Base-by-base conservation (phyloP, 495 filamentous ascomycete species). In the Penicillium angulare region DNA sequence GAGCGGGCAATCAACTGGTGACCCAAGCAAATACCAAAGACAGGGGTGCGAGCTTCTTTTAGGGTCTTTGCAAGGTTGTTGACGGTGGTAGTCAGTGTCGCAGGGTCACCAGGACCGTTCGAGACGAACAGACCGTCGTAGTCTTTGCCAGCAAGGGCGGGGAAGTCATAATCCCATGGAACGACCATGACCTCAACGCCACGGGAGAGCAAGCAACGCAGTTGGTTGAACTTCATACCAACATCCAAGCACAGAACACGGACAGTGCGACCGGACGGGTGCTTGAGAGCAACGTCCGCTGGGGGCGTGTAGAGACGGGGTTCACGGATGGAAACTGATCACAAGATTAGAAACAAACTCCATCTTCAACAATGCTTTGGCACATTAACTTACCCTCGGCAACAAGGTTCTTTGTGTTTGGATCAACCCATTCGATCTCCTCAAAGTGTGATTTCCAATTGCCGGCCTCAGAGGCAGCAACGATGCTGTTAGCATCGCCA, bases 121-220 rank as follows among this genome's bases (percentile, higher is more conserved):
- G 91, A 96, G 52, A 98, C 87, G 69, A 98, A 98, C 16, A 98
- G 79, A 64, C 93, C 93, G 68, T 97, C 93, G 63, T 95, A 97
- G 49, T 92, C 82, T 51, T 88, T 81, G 40, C 85, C 85, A 32
- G 82, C 84, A 32, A 86, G 80, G 31, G 68, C 69, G 43, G 84
- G 79, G 73, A 98, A 93, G 66, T 97, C 86, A 63, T 96, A 90
- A 65, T 97, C 84, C 90, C 91, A 97, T 9, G 93, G 93, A 27
- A 95, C 90, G 38, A 96, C 90, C 57, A 92, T 74, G 49, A 98
- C 91, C 64, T 97, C 93, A 18, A 97, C 85, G n/a, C 93, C 93
- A 53, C 93, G 83, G 47, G 80, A 83, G 33, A 98, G 78, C 43
- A 98, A 82, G 74, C 93, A 98, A 50, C 93, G 80, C 39, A 98